Conservation (phyloP, 305 asterid genomes). For the Euphrasia arctica region DNA sequence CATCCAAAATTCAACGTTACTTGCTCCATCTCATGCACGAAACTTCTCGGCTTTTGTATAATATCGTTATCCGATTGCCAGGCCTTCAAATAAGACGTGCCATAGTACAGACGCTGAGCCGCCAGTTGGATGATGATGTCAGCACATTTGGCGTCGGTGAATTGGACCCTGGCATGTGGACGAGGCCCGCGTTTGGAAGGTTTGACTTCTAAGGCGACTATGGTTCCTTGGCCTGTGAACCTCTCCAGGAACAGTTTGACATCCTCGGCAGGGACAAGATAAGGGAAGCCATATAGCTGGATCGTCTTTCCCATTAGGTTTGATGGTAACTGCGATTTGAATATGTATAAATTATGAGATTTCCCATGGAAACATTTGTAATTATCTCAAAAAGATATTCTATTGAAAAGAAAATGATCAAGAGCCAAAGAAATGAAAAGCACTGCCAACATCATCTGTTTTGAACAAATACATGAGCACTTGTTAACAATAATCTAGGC, state of each 20-base stretch:
- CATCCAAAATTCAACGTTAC: conserved; percentile 63
- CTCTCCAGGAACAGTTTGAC: conserved; percentile 46
- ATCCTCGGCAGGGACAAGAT: conserved; percentile 36
- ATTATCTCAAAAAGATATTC: too few species aligned
- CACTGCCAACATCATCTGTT: background rate
- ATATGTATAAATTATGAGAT: background rate
- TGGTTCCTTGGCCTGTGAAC: conserved; percentile 40
- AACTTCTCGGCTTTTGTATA: conserved; percentile 23
- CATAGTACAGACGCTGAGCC: conserved; percentile 34
- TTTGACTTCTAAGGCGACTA: conserved; percentile 63
- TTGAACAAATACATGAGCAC: background rate
- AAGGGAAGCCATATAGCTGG: conserved; percentile 55
- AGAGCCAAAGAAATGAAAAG: background rate
- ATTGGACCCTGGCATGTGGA: conserved; percentile 65
- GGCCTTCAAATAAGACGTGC: conserved; percentile 56
- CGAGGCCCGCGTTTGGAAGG: conserved; percentile 41
- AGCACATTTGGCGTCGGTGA: conserved; percentile 28
- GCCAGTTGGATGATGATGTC: conserved; percentile 41
- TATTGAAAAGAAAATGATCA: too few species aligned
- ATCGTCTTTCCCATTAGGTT: conserved; percentile 57
- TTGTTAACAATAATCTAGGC: background rate
- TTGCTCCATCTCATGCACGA: conserved; percentile 38
- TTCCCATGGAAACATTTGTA: background rate
- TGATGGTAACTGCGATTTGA: conserved; percentile 27
- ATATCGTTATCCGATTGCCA: conserved; percentile 35